These are phyloP conservation scores for Penium margaritaceum DNA, from an alignment of 139 green algal species.

Conservation along the genomic window DNA sequence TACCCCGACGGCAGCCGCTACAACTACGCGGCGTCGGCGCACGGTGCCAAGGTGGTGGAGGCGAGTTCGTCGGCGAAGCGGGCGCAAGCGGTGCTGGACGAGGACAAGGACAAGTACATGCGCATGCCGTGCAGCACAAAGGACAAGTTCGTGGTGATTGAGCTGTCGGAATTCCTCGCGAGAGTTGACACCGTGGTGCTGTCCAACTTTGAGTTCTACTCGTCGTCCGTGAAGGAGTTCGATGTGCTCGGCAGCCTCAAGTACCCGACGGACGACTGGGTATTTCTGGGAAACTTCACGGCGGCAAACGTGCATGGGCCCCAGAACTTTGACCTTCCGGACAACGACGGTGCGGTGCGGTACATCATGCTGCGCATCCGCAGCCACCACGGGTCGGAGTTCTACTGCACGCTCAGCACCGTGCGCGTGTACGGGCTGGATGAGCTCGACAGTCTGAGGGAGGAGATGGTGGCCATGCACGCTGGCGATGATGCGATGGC, in stretches of 20 bases:
- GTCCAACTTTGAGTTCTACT: constrained; percentile 56
- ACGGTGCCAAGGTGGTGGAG: constrained; percentile 39
- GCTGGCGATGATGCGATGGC: neutral
- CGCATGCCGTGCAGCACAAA: constrained; percentile 42
- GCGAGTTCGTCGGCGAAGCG: constrained; percentile 41
- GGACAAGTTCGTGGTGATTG: constrained; percentile 52
- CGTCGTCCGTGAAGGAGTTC: constrained; percentile 40
- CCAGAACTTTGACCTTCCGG: constrained; percentile 38
- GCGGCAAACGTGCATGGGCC: constrained; percentile 37
- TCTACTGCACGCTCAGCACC: constrained; percentile 50
- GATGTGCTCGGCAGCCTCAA: constrained; percentile 35
- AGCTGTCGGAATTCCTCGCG: constrained; percentile 46
- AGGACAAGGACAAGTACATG: constrained; percentile 52
- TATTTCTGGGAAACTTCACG: constrained; percentile 35
- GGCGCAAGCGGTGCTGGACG: constrained; percentile 34
- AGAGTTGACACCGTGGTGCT: constrained; percentile 48
- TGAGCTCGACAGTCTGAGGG: constrained; percentile 44
- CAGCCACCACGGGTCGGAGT: constrained; percentile 44
- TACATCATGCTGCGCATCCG: constrained; percentile 46
- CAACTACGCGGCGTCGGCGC: constrained; percentile 30
- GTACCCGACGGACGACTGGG: constrained; percentile 48
- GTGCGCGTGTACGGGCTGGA: constrained; percentile 50
- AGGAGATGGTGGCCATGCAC: constrained; percentile 47
- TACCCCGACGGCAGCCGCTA: too few species aligned
- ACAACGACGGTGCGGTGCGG: constrained; percentile 45